phyloP scores from a whole-genome alignment of 495 filamentous ascomycete genomes.

The Polyplosphaeria fusca region DNA sequence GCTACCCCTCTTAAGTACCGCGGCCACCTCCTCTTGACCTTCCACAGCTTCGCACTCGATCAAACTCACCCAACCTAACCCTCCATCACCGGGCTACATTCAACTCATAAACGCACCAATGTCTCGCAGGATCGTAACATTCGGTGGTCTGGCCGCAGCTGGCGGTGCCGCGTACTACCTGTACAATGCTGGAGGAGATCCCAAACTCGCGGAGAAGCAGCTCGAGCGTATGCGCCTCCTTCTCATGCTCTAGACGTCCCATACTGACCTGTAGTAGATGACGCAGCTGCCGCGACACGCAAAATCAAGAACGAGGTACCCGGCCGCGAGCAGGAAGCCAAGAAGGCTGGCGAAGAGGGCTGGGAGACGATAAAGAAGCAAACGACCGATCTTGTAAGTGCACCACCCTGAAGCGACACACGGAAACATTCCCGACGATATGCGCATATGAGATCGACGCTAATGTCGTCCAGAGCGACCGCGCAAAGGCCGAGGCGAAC shows the following conservation, averaged over 20 bases:
- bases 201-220: conserved; percentile 76
- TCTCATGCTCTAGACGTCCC: conserved; percentile 3
- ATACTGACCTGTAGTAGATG: conserved; percentile 48
- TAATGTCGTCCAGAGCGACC: conserved; percentile 51
- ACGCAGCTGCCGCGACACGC: conserved; percentile 60
- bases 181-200: conserved; percentile 78
- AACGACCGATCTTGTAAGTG: neutral
- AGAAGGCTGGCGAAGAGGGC: conserved; percentile 53
- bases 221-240: conserved; percentile 64
- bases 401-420: too few relatives aligned
- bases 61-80: neutral
- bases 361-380: conserved; percentile 49
- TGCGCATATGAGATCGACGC: neutral
- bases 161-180: conserved; percentile 84
- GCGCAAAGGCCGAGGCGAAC: conserved; percentile 50
- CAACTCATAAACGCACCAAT: conserved; percentile 24
- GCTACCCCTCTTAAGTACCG: conserved; percentile 10
- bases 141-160: conserved; percentile 56
- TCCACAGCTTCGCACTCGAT: neutral
- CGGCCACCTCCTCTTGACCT: neutral
- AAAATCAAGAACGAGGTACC: conserved; percentile 63
- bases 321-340: conserved; percentile 47
- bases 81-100: too few relatives aligned
- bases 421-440: neutral
- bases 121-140: conserved; percentile 19